These are phyloP conservation scores for Eimeria tenella DNA, from an alignment of 169 alveolate genomes.

Conservation along the genomic window DNA sequence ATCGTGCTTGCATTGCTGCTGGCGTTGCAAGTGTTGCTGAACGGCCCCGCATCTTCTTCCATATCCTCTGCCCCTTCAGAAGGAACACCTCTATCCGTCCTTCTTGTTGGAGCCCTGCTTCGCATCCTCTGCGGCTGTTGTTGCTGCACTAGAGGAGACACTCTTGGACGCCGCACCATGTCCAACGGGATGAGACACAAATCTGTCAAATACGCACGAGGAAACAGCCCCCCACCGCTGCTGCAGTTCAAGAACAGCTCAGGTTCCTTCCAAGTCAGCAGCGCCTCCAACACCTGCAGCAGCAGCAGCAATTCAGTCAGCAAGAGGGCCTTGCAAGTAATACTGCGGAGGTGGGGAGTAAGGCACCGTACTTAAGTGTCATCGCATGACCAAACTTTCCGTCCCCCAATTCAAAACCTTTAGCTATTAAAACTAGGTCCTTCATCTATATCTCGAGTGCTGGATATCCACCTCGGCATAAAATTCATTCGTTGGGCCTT, in stretches of 20 bases:
- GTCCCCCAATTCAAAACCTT: no score
- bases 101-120: conserved; percentile 3
- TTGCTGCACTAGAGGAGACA: conserved; percentile 68
- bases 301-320: conserved; percentile 8
- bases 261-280: conserved; percentile 54
- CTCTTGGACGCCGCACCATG: conserved; percentile 46
- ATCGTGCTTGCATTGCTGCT: conserved; percentile 41
- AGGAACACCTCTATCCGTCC: conserved; percentile 3
- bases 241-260: conserved; percentile 74
- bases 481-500: conserved; percentile 81
- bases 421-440: no score
- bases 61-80: conserved; percentile 34
- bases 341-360: no score
- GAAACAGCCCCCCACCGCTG: conserved; percentile 76
- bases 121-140: not conserved
- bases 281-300: conserved; percentile 68
- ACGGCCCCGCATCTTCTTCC: conserved; percentile 55
- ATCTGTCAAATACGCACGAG: conserved; percentile 55
- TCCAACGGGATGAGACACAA: conserved; percentile 13
- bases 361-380: no score
- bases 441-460: no score
- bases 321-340: not conserved
- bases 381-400: no score
- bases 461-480: conserved; percentile 75
- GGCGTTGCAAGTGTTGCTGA: not conserved